Percentiles rank a stretch among this genome's conserved stretches.
Evolutionary conservation across 2,329 filamentous ascomycete species (phyloP).

Genomic region (Aspergillus calidoustus): DNA sequence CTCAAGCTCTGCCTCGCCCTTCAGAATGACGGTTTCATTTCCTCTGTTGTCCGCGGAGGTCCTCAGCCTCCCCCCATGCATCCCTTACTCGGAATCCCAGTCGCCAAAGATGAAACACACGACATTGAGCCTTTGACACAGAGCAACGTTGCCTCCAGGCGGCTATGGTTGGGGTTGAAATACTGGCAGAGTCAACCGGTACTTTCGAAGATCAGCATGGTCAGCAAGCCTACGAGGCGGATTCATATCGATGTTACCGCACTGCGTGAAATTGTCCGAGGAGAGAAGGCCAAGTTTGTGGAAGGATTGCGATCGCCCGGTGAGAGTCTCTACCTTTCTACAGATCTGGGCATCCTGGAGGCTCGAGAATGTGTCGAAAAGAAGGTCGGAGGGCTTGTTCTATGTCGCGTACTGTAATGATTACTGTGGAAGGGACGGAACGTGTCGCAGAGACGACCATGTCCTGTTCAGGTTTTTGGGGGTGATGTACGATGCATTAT

Average conservation of each 20-base stretch:
- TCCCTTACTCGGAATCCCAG: slow-evolving; percentile 57
- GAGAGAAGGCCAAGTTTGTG: slow-evolving; percentile 68
- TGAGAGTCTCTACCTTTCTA: slow-evolving; percentile 80
- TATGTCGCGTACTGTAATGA: slow-evolving; percentile 66
- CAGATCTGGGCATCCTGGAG: slow-evolving; percentile 78
- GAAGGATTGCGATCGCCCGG: slow-evolving; percentile 75
- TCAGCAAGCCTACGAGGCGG: slow-evolving; percentile 75
- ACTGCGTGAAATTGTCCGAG: slow-evolving; percentile 69
- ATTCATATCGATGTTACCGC: slow-evolving; percentile 68
- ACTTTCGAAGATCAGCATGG: slow-evolving; percentile 65
- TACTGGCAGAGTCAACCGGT: slow-evolving; percentile 86
- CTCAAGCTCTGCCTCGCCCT: slow-evolving; percentile 75
- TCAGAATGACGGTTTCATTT: slow-evolving; percentile 81
- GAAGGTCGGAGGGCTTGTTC: slow-evolving; percentile 76
- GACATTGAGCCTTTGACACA: slow-evolving; percentile 62
- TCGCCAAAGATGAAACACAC: slow-evolving; percentile 43
- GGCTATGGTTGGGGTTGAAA: slow-evolving; percentile 88
- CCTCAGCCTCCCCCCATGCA: slow-evolving; percentile 59
- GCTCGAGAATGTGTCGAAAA: slow-evolving; percentile 79
- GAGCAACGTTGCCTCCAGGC: slow-evolving; percentile 72
- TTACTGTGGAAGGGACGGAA: slow-evolving; percentile 17
- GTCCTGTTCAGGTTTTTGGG: slow-evolving; percentile 12
- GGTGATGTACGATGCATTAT: slow-evolving; percentile 36
- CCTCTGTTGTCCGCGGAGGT: slow-evolving; percentile 75
- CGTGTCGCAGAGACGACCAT: background rate